These are phyloP conservation scores for Cytidiella melzeri DNA, from an alignment of 768 basidiomycete species.

Conservation along the genomic window DNA sequence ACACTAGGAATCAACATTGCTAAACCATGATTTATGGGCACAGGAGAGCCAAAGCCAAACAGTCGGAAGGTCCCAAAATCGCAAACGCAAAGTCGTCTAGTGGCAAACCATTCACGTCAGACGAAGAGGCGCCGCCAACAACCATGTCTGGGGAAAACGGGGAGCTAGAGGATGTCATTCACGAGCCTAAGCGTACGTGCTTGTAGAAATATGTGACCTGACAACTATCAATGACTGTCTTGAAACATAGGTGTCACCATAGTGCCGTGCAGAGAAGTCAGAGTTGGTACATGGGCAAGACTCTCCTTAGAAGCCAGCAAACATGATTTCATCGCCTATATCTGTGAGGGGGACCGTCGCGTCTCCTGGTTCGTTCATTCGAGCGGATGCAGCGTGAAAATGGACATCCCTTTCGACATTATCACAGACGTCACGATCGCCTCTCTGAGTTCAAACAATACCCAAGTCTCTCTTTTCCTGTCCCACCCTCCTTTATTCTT, in stretches of 20 bases:
- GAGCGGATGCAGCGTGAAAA: conserved; percentile 69
- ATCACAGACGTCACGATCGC: conserved; percentile 55
- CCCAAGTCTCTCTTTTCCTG: conserved; percentile 53
- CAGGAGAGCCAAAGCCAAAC: conserved; percentile 80
- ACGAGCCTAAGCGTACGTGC: conserved; percentile 69
- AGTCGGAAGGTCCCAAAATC: conserved; percentile 56
- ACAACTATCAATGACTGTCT: not conserved
- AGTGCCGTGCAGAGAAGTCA: conserved; percentile 69
- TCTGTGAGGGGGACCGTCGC: conserved; percentile 59
- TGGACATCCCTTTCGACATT: conserved; percentile 71
- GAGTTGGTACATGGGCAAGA: conserved; percentile 75
- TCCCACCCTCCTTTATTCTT: conserved; percentile 65
- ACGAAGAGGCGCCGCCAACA: too few species aligned
- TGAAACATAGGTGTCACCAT: conserved; percentile 53
- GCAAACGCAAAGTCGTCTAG: conserved; percentile 30
- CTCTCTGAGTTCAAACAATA: conserved; percentile 47
- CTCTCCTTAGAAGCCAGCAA: conserved; percentile 48
- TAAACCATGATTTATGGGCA: not conserved
- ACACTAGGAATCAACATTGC: not conserved
- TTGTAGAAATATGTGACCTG: too few species aligned
- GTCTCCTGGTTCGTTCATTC: conserved; percentile 75
- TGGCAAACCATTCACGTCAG: too few species aligned
- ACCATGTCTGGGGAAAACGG: too few species aligned
- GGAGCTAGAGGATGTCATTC: conserved; percentile 57
- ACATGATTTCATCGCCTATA: conserved; percentile 70